Base-by-base conservation (phyloP, 2,329 filamentous ascomycete species). In the Dryadomyces quercus-mongolicae region DNA sequence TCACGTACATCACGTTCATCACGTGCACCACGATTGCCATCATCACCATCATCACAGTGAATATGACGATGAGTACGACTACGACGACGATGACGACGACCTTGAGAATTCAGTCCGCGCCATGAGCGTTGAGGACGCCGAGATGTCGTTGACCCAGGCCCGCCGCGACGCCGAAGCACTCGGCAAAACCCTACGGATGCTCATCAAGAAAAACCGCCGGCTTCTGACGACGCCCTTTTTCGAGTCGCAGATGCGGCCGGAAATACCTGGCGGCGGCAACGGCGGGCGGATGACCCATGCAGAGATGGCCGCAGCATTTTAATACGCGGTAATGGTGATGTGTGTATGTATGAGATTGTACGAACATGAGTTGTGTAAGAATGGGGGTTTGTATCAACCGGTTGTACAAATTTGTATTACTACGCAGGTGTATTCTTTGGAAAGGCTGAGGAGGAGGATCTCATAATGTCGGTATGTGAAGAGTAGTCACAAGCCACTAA, bases 61-160 rank as follows among this genome's bases (percentile, higher is more conserved):
- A 9, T 10, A 53, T 18, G 31, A 51, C 18, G 25, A 49, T n/a
- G 44, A 50, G n/a, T 42, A 55, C 22, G 52, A 50, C 13, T 25
- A 49, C 21, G 53, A 56, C 49, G 49, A 55, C 9, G 52, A 54
- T 46, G 58, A 62, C 45, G 59, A 61, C 53, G 61, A 60, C 42
- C 38, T 53, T 59, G 60, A 49, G 16, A 55, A 50, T 20, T 49
- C 56, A 7, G 77, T 80, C 58, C 74, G 76, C 5, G 67, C 81
- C 8, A 77, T 85, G 73, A 80, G 71, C 49, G 72, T 84, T 2
- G 76, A 83, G 58, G 84, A 86, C 56, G 77, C 81, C 2, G 83
- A 86, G 68, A 70, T 68, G 54, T 77, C 77, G 48, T 69, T 80
- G 46, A 61, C 65, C 21, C 65, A 73, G 42, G 75, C 78, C 31